phyloP scores from a whole-genome alignment of 306 rosid species.

The Vachellia collinsii region DNA sequence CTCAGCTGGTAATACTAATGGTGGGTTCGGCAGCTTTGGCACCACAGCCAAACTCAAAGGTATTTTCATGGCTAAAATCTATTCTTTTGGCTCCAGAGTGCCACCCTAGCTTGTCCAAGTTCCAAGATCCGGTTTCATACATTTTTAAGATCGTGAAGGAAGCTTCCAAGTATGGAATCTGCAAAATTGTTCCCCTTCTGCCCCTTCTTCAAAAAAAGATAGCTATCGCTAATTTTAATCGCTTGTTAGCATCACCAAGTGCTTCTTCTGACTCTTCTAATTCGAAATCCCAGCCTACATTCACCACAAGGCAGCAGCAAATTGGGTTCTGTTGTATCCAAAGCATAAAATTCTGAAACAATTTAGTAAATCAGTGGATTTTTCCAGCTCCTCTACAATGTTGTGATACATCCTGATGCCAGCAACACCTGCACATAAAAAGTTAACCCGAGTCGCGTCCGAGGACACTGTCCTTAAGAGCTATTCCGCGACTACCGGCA shows the following conservation, averaged over 20 bases:
- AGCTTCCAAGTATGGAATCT: conserved; percentile 90
- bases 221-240: conserved; percentile 73
- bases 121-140: conserved; percentile 95
- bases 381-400: no score
- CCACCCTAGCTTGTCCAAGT: conserved; percentile 72
- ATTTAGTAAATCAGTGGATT: no score
- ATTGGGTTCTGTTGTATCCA: conserved; percentile 99
- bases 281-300: conserved; percentile 64
- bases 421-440: no score
- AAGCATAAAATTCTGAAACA: no score
- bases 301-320: conserved; percentile 98
- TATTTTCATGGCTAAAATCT: conserved; percentile 81
- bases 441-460: no score
- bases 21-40: no score
- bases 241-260: conserved; percentile 56
- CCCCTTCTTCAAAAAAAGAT: conserved; percentile 71
- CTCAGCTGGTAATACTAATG: no score
- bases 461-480: no score
- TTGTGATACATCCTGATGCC: no score
- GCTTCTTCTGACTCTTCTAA: conserved; percentile 37
- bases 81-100: conserved; percentile 88
- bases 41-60: no score
- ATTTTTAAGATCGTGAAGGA: conserved; percentile 97
- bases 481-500: no score
- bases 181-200: no score